These are phyloP conservation scores for Kazachstania martiniae DNA, from an alignment of 805 yeast genomes.

Conservation along the genomic window DNA sequence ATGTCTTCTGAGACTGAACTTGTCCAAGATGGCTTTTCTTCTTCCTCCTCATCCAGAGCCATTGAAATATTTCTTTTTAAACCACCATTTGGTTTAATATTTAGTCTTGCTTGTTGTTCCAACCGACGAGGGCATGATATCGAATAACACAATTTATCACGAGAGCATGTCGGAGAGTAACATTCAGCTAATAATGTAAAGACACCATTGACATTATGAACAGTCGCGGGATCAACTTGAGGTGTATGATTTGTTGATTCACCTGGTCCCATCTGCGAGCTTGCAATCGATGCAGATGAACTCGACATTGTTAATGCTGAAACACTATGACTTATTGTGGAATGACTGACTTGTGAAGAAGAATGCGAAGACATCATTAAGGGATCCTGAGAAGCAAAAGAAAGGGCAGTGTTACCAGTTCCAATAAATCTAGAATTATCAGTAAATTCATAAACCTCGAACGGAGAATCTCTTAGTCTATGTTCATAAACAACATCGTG, in stretches of 20 bases:
- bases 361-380: conserved; percentile 11
- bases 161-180: conserved; percentile 92
- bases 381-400: conserved; percentile 21
- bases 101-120: conserved; percentile 89
- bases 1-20: conserved; percentile 76
- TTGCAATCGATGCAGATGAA: conserved; percentile 8
- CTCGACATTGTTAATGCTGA: conserved; percentile 5
- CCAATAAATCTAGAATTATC: conserved; percentile 28
- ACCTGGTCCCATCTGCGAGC: conserved; percentile 1
- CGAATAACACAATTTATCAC: conserved; percentile 80
- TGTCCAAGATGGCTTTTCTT: conserved; percentile 84
- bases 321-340: background rate
- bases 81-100: conserved; percentile 81
- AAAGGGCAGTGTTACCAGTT: conserved; percentile 12
- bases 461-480: conserved; percentile 74
- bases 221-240: conserved; percentile 1
- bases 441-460: conserved; percentile 79
- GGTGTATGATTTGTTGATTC: background rate
- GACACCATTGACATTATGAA: conserved; percentile 58
- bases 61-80: conserved; percentile 48
- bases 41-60: conserved; percentile 35
- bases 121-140: conserved; percentile 93
- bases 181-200: conserved; percentile 89
- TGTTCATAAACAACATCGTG: conserved; percentile 96
- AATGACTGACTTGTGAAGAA: conserved; percentile 5